Base-by-base conservation (phyloP, 164 flowering plant genomes). In the Stephania japonica region DNA sequence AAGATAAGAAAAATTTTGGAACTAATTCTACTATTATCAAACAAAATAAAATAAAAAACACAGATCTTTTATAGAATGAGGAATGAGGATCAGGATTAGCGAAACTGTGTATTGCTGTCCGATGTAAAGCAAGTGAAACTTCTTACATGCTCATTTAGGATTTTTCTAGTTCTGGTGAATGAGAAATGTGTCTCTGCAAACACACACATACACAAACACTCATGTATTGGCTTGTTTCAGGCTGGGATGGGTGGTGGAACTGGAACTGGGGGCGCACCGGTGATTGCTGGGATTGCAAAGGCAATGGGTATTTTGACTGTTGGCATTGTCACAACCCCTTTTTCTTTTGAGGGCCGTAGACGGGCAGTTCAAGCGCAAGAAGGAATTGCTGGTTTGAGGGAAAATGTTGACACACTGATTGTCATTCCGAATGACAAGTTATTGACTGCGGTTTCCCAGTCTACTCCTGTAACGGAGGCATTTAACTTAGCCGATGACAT, bases 211-310 rank as follows among this genome's bases (percentile, higher is more conserved):
- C 2, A 32, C 38, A 32, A 32, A 32, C 38, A 32, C 38, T 32
- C 1, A 12, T 67, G 18, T 67, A 18, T 38, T 16, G 18, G 4
- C 72, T 72, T 69, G 65, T 81, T 7, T 76, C 86, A 92, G 97
- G 93, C 94, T 81, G 95, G 95, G 79, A 92, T 92, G 97, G 97
- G 97, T 72, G 97, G 97, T 62, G 97, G 97, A 73, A 92, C 97
- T 63, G 97, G 97, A 38, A 92, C 97, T 75, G 97, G 97, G 72
- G 94, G 85, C 7, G 97, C 94, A 66, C 97, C 97, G 14, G 75
- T 90, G 47, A 88, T 92, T 82, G 97, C 94, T 27, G 93, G 93
- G 13, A 70, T 90, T 79, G 91, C 93, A 70, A 90, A 91, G 79
- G 81, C 94, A 56, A 87, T 90, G 94, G 97, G 94, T n/a, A 86